These are phyloP conservation scores for Talaromyces islandicus DNA, from an alignment of 2,329 filamentous ascomycete genomes.

Conservation along the genomic window DNA sequence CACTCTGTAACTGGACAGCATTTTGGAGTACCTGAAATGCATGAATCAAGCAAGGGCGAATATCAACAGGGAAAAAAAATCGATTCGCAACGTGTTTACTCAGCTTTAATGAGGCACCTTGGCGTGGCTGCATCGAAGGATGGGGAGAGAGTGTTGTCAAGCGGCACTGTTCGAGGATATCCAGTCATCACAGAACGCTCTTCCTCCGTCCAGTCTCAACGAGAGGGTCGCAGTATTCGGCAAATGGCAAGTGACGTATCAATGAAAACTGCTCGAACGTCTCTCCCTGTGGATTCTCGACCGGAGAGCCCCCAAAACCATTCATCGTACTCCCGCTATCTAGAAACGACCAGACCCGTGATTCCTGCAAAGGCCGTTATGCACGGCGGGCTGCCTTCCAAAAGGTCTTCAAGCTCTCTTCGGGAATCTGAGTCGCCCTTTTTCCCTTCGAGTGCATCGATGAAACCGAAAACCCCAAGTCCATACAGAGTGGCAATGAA, in stretches of 20 bases:
- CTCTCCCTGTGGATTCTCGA: conserved; percentile 20
- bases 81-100: conserved; percentile 37
- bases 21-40: conserved; percentile 17
- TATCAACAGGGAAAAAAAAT: conserved; percentile 17
- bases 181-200: conserved; percentile 23
- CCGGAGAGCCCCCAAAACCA: conserved; percentile 6
- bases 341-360: conserved; percentile 1
- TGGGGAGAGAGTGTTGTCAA: conserved; percentile 18
- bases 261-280: conserved; percentile 24
- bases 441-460: conserved; percentile 15
- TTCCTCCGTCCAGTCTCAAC: conserved; percentile 19
- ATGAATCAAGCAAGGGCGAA: neutral
- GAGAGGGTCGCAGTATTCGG: conserved; percentile 24
- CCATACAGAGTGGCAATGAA: conserved; percentile 16
- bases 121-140: conserved; percentile 16
- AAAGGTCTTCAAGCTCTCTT: neutral
- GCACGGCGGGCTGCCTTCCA: conserved; percentile 13
- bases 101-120: conserved; percentile 38
- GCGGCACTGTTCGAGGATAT: conserved; percentile 26
- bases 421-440: conserved; percentile 14
- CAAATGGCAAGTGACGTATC: conserved; percentile 26
- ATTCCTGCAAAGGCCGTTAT: conserved; percentile 15
- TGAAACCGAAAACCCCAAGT: conserved; percentile 17
- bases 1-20: conserved; percentile 17
- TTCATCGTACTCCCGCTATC: neutral